Conservation (phyloP, 2,329 filamentous ascomycete genomes). For the Penicillium sp. region DNA sequence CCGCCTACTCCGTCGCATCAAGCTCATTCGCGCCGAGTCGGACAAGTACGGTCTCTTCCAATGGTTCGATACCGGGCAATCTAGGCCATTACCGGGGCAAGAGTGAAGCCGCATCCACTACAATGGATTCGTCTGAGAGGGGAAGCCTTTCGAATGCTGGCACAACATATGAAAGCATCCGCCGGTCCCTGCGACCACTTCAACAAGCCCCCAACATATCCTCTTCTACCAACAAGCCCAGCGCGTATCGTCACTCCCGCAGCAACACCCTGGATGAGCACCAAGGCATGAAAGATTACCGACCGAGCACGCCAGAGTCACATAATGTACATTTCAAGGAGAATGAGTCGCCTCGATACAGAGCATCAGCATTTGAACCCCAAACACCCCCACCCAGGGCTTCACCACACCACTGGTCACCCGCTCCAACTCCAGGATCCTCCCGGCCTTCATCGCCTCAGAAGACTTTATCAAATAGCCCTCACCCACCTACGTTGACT, state of each 20-base stretch:
- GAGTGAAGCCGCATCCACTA: conserved; percentile 66
- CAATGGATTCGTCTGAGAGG: conserved; percentile 24
- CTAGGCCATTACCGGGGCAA: conserved; percentile 72
- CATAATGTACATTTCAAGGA: conserved; percentile 34
- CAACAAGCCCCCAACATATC: conserved; percentile 65
- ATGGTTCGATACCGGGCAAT: conserved; percentile 62
- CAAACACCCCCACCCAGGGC: conserved; percentile 27
- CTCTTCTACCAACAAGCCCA: conserved; percentile 41
- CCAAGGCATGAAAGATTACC: conserved; percentile 39
- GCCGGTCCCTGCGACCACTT: conserved; percentile 76
- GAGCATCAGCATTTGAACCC: conserved; percentile 21
- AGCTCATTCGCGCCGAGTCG: conserved; percentile 57
- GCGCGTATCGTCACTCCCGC: conserved; percentile 51
- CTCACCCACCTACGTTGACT: conserved; percentile 36
- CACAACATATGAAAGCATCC: conserved; percentile 71
- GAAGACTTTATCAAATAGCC: conserved; percentile 33
- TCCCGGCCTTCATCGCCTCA: conserved; percentile 35
- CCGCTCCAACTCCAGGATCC: conserved; percentile 30
- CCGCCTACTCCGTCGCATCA: conserved; percentile 55
- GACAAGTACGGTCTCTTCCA: conserved; percentile 73
- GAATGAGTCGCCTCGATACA: conserved; percentile 31
- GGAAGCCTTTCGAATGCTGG: conserved; percentile 52
- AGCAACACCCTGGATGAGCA: conserved; percentile 68
- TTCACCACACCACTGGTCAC: conserved; percentile 30
- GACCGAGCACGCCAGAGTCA: conserved; percentile 38